These are phyloP conservation scores for Lentinus brumalis DNA, from an alignment of 768 basidiomycete species.

Conservation along the genomic window DNA sequence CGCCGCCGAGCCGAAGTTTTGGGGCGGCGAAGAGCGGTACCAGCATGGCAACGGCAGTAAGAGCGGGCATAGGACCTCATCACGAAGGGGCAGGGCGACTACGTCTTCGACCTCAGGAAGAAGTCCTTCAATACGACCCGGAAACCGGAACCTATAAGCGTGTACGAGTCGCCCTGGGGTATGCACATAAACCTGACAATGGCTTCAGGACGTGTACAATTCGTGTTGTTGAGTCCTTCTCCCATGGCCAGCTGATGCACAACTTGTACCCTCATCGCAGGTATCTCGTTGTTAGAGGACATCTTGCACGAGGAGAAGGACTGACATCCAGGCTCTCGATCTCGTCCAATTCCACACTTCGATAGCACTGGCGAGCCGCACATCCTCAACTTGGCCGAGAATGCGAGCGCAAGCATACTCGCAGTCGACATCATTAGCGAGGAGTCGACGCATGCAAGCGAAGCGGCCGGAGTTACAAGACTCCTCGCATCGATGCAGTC, in stretches of 20 bases:
- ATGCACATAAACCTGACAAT: neutral
- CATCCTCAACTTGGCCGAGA: neutral
- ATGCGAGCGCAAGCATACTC: too few relatives aligned
- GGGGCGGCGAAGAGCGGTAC: neutral
- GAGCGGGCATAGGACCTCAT: neutral
- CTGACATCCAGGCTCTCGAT: conserved; percentile 45
- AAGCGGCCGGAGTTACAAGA: too few relatives aligned
- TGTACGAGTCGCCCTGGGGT: neutral
- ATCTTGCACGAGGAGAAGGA: conserved; percentile 39
- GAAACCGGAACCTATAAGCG: conserved; percentile 5
- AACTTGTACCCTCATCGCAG: neutral
- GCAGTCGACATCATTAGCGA: too few relatives aligned
- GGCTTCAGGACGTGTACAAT: neutral
- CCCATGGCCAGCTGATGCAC: neutral
- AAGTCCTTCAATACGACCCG: neutral
- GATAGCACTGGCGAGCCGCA: conserved; percentile 28
- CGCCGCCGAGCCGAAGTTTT: neutral
- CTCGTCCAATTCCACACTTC: conserved; percentile 45
- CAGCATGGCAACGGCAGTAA: neutral
- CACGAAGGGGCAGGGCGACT: conserved; percentile 1
- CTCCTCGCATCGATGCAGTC: too few relatives aligned
- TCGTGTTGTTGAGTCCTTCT: neutral
- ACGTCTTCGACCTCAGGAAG: neutral
- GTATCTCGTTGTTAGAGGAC: conserved; percentile 33
- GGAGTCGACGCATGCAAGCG: too few relatives aligned